Conservation (phyloP, 2,329 filamentous ascomycete genomes). For the Pseudodiploospora longispora region DNA sequence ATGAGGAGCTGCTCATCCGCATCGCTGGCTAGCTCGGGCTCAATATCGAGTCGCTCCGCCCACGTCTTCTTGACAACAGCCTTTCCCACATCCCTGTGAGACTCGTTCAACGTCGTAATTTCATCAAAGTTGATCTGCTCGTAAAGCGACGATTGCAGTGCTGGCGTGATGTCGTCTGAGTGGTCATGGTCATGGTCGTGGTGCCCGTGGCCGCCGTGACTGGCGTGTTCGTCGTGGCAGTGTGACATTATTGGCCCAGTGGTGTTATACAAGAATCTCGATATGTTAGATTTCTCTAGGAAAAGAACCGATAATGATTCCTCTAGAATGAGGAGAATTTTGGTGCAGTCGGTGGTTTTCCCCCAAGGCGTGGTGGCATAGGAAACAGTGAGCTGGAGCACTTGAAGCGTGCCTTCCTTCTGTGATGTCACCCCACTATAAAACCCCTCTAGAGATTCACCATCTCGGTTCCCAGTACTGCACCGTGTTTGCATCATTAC, state of each 20-base stretch:
- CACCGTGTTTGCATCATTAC: too few relatives aligned
- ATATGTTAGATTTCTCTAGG: too few relatives aligned
- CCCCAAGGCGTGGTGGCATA: too few relatives aligned
- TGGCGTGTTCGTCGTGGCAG: slow-evolving; percentile 43
- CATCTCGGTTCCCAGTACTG: too few relatives aligned
- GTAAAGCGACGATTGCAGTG: slow-evolving; percentile 84
- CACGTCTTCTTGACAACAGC: slow-evolving; percentile 84
- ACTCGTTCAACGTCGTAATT: slow-evolving; percentile 80
- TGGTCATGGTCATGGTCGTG: slow-evolving; percentile 68
- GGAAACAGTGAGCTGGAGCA: too few relatives aligned
- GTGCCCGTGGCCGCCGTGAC: slow-evolving; percentile 45
- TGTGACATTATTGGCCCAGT: slow-evolving; percentile 28
- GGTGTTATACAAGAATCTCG: too few relatives aligned
- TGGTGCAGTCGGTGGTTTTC: too few relatives aligned
- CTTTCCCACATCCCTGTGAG: slow-evolving; percentile 56
- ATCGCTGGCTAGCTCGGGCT: slow-evolving; percentile 76
- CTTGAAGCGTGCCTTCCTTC: too few relatives aligned
- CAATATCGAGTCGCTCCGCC: slow-evolving; percentile 63
- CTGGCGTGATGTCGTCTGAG: slow-evolving; percentile 84
- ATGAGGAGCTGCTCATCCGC: slow-evolving; percentile 92
- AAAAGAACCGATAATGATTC: too few relatives aligned
- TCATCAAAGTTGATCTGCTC: slow-evolving; percentile 84
- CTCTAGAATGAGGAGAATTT: too few relatives aligned
- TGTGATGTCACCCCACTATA: too few relatives aligned
- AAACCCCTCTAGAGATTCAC: too few relatives aligned